Conservation (phyloP, 768 basidiomycete genomes). For the Trametes coccinea region DNA sequence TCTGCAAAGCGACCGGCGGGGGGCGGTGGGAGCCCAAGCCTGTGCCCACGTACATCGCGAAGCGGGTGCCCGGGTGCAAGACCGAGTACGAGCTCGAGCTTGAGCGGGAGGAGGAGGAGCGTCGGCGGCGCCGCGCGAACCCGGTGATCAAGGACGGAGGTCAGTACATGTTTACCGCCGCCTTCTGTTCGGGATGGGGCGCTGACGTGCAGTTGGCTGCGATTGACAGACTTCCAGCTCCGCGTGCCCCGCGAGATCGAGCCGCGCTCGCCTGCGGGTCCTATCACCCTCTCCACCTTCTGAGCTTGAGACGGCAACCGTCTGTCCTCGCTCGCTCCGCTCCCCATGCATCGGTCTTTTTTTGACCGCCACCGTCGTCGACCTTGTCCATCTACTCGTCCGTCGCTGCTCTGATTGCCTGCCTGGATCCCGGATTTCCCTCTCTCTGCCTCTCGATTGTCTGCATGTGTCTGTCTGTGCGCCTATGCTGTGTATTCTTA, state of each 20-base stretch:
- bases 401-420: background rate
- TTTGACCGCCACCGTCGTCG: background rate
- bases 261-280: slow-evolving; percentile 45
- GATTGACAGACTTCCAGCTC: slow-evolving; percentile 58
- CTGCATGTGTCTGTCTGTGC: slow-evolving; percentile 14
- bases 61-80: slow-evolving; percentile 66
- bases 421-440: background rate
- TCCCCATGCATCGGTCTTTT: background rate
- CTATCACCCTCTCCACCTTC: slow-evolving; percentile 63
- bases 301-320: slow-evolving; percentile 29
- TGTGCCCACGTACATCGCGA: slow-evolving; percentile 40
- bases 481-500: slow-evolving; percentile 24
- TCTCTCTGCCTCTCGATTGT: background rate
- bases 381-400: background rate
- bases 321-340: background rate
- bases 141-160: slow-evolving; percentile 67
- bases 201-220: slow-evolving; percentile 4
- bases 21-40: slow-evolving; percentile 79
- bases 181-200: background rate
- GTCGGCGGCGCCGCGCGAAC: slow-evolving; percentile 50
- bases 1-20: slow-evolving; percentile 79
- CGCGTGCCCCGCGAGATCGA: slow-evolving; percentile 55
- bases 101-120: slow-evolving; percentile 63
- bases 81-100: slow-evolving; percentile 68
- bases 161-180: slow-evolving; percentile 18